Evolutionary conservation across 148 eudicot genomes (phyloP).

Genomic region (Camellia lanceoleosa): DNA sequence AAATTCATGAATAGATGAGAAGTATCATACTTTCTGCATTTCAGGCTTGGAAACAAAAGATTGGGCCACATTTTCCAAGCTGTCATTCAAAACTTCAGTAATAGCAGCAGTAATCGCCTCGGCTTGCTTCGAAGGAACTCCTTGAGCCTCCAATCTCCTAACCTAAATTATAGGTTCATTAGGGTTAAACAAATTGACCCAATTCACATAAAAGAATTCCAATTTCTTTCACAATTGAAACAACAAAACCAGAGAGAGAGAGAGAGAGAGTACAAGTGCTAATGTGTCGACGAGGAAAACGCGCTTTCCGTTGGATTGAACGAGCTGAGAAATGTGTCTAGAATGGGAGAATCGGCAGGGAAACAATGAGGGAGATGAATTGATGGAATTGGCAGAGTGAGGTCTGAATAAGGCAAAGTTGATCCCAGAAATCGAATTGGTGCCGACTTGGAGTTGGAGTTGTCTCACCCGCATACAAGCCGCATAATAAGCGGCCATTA

Average conservation of each 20-base stretch:
- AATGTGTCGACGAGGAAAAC: conserved; percentile 81
- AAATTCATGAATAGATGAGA: not conserved
- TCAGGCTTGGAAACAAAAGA: no score
- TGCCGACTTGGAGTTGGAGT: no score
- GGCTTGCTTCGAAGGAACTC: conserved; percentile 80
- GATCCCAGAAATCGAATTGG: no score
- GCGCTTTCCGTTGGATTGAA: conserved; percentile 46
- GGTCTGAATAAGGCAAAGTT: no score
- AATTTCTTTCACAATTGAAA: not conserved
- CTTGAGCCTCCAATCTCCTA: conserved; percentile 73
- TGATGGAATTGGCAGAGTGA: not conserved
- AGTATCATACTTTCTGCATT: conserved; percentile 55
- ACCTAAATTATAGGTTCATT: conserved; percentile 34
- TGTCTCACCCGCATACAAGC: no score
- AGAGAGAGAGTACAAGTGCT: conserved; percentile 51
- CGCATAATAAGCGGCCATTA: no score
- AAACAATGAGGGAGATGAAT: conserved; percentile 3
- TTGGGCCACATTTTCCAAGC: conserved; percentile 31
- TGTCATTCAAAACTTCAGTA: conserved; percentile 71
- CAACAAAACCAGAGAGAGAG: no score
- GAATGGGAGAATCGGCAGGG: conserved; percentile 19
- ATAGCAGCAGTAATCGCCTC: conserved; percentile 73
- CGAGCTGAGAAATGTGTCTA: conserved; percentile 53
- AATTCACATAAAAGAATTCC: not conserved
- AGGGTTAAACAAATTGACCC: not conserved